A percentile compares a stretch with the other conserved stretches of the same genome.
phyloP scores from a whole-genome alignment of 148 eudicot genomes.

The Beta vulgaris region DNA sequence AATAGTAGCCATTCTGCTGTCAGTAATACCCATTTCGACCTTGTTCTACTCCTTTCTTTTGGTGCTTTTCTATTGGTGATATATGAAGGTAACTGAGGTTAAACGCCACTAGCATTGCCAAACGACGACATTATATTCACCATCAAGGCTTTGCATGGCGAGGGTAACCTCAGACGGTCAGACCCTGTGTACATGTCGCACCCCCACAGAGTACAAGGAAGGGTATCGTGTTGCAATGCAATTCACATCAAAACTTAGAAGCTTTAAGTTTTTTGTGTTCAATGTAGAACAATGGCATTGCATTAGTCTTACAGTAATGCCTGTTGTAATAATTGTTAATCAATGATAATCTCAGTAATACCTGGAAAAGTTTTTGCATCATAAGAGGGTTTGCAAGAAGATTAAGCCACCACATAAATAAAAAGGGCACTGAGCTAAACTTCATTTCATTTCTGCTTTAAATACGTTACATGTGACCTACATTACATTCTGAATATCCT shows the following conservation, averaged over 20 bases:
- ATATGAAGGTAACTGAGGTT: background rate
- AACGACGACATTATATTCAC: background rate
- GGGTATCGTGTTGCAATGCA: background rate
- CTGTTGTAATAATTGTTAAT: background rate
- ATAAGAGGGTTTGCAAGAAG: background rate
- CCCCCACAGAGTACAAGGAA: background rate
- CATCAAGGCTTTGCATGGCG: background rate
- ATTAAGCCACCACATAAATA: background rate
- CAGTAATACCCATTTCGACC: slow-evolving; percentile 23
- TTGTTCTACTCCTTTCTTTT: slow-evolving; percentile 20
- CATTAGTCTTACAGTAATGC: background rate
- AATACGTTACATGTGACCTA: background rate
- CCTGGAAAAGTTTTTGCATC: background rate
- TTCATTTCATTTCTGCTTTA: background rate
- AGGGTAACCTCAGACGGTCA: background rate
- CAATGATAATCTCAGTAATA: background rate
- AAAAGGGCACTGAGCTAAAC: background rate
- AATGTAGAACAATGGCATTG: background rate
- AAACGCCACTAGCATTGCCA: background rate
- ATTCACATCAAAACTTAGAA: background rate
- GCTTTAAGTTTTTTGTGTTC: background rate
- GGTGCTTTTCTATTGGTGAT: slow-evolving; percentile 25
- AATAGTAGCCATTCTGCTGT: slow-evolving; percentile 15
- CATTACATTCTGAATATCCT: background rate
- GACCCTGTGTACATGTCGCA: background rate